phyloP scores from a whole-genome alignment of 2,329 filamentous ascomycete genomes.

The Colletotrichum sojae region DNA sequence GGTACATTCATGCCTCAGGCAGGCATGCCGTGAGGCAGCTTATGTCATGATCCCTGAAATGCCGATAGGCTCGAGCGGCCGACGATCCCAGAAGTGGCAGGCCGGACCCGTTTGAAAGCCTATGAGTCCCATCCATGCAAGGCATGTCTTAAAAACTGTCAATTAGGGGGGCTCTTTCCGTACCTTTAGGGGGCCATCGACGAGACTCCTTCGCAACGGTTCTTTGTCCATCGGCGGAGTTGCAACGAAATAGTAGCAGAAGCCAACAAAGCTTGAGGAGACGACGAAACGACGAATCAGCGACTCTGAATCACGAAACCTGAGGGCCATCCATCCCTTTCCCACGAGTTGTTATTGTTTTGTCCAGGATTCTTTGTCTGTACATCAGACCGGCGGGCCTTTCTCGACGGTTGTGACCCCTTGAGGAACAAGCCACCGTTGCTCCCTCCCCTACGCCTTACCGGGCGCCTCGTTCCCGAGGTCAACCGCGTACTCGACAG shows the following conservation, averaged over 20 bases:
- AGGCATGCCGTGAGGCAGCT: not conserved
- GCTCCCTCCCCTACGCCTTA: conserved; percentile 27
- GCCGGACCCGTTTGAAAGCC: conserved; percentile 32
- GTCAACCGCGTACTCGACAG: conserved; percentile 31
- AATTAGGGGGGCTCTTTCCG: conserved; percentile 36
- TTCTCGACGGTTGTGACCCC: conserved; percentile 17
- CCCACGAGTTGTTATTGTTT: not conserved
- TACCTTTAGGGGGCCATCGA: conserved; percentile 32
- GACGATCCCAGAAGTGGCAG: conserved; percentile 36
- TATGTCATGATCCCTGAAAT: conserved; percentile 38
- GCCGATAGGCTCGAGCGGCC: conserved; percentile 31
- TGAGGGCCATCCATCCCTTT: conserved; percentile 5
- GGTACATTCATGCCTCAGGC: conserved; percentile 24
- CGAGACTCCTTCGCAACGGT: conserved; percentile 36
- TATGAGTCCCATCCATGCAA: conserved; percentile 32
- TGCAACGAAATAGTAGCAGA: conserved; percentile 14
- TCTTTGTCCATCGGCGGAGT: conserved; percentile 28
- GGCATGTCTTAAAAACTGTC: conserved; percentile 39
- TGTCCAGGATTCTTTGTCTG: conserved; percentile 18
- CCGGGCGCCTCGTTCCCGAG: conserved; percentile 25
- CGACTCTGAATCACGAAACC: conserved; percentile 3
- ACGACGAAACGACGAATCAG: conserved; percentile 24
- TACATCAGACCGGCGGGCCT: conserved; percentile 16
- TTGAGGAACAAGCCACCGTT: conserved; percentile 40
- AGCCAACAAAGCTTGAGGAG: conserved; percentile 14